phyloP scores from a whole-genome alignment of 2,329 filamentous ascomycete species.

The Cercospora citrullina region DNA sequence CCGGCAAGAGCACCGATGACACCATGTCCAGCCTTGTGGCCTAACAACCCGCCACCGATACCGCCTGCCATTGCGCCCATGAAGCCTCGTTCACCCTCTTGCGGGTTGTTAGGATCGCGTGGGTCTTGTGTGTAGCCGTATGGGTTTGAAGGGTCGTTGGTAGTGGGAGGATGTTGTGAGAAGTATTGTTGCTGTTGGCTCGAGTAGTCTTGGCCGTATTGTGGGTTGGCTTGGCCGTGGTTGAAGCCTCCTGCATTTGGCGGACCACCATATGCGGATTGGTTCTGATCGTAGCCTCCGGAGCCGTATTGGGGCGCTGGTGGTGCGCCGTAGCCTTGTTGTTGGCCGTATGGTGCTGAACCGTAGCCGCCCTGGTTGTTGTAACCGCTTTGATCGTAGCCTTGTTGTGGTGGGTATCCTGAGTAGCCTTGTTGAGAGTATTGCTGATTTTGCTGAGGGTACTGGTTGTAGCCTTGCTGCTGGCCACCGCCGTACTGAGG shows the following conservation, averaged over 20 bases:
- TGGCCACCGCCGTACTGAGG: slow-evolving; percentile 28
- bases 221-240: slow-evolving; percentile 31
- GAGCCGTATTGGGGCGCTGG: slow-evolving; percentile 24
- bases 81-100: slow-evolving; percentile 58
- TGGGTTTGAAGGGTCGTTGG: slow-evolving; percentile 39
- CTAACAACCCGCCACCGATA: slow-evolving; percentile 57
- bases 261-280: slow-evolving; percentile 16
- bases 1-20: slow-evolving; percentile 57
- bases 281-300: slow-evolving; percentile 27
- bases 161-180: slow-evolving; percentile 30
- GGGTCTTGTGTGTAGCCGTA: slow-evolving; percentile 40
- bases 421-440: slow-evolving; percentile 30
- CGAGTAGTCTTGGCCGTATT: slow-evolving; percentile 27
- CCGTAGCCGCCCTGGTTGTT: slow-evolving; percentile 29
- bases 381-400: slow-evolving; percentile 26
- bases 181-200: slow-evolving; percentile 24
- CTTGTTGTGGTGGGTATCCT: slow-evolving; percentile 28
- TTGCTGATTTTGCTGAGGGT: slow-evolving; percentile 14
- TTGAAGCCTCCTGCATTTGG: slow-evolving; percentile 35
- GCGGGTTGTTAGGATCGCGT: slow-evolving; percentile 46
- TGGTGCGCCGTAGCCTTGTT: slow-evolving; percentile 29
- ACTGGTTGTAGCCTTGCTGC: slow-evolving; percentile 32
- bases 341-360: slow-evolving; percentile 26
- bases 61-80: slow-evolving; percentile 59
- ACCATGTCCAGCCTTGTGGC: slow-evolving; percentile 59